Evolutionary conservation across 352 stramenopile genomes (phyloP), one percentile per base, ranked within the genome.

Genomic region (Phytophthora hibernalis): DNA sequence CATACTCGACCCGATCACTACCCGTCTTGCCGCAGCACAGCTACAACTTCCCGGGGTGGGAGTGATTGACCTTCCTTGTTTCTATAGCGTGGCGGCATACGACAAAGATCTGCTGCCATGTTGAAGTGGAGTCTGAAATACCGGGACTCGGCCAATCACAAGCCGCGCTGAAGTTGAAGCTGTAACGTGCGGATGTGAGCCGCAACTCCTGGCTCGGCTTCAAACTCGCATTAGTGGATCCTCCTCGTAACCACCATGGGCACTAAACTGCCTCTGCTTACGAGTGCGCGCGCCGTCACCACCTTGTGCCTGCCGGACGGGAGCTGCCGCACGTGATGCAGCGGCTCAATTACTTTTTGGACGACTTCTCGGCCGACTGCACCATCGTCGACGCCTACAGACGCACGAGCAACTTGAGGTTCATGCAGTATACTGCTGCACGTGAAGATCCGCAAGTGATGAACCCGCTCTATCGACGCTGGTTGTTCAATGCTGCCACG

Each of bases 391-490:
- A 74, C 28, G 45, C 30, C 21, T 70, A 70, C 42, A 43, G 44
- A 7, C 31, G 54, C 9, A 61, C 57, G 12, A 6, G n/a, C 18
- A 61, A 53, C 31, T 12, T 61, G 22, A 2, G 31, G 1, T 18
- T 69, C 18, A 44, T 70, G 45, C 59, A 74, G 12, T 70, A 66
- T 42, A 28, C 70, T 21, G 54, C 65, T 35, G 53, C 53, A 28
- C 65, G 48, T 15, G 60, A 70, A 64, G 45, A 61, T 44, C 52
- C 45, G 1, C 13, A 57, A 16, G 38, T 55, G 5, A 63, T 72
- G 22, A 55, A 69, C 40, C 10, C 33, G 1, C 50, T 72, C 48
- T 72, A 72, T 15, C 40, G 54, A 28, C 62, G 54, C 18, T 76
- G 68, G 68, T 26, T 69, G 15, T 69, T 72, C 53, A 72, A 62